Percentiles rank a stretch among this genome's conserved stretches.
These are phyloP conservation scores for Leishmania tropica DNA, from an alignment of 208 protist genomes.

Conservation along the genomic window DNA sequence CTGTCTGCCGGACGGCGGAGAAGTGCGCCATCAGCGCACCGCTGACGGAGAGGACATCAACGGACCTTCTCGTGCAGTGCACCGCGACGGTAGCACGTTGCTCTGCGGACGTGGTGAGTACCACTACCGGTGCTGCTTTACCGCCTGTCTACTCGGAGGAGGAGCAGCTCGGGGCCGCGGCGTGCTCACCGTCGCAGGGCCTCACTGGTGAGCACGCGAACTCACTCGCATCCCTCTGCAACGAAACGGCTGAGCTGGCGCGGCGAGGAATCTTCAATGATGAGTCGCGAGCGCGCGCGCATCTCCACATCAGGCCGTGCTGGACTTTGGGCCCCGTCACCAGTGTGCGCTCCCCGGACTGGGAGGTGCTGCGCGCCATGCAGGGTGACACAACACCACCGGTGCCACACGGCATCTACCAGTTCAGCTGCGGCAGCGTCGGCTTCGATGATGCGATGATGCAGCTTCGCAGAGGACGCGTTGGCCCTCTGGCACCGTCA, in stretches of 20 bases:
- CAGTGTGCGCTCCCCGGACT: constrained; percentile 9
- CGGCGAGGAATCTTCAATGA: not conserved
- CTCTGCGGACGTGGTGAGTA: not conserved
- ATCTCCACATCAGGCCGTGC: not conserved
- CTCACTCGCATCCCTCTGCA: not conserved
- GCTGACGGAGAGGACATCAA: not conserved
- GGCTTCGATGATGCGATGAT: not conserved
- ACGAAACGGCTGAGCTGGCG: not conserved
- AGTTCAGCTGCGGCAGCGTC: constrained; percentile 1
- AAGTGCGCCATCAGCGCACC: not conserved
- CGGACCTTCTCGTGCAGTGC: not conserved
- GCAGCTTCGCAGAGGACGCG: not conserved
- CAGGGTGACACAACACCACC: not conserved
- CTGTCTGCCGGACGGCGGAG: not conserved
- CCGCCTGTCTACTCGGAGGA: not conserved
- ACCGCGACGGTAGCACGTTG: not conserved
- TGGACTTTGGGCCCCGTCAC: not conserved
- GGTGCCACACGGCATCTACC: not conserved
- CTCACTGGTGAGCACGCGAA: not conserved
- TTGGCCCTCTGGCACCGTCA: not conserved
- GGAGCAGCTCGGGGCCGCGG: not conserved
- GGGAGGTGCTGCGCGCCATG: constrained; percentile 1
- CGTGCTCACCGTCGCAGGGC: not conserved
- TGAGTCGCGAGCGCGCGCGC: not conserved
- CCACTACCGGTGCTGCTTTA: not conserved